These are phyloP conservation scores for Nematocida homosporus DNA, from an alignment of 371 early-diverging fungal species.

Conservation along the genomic window DNA sequence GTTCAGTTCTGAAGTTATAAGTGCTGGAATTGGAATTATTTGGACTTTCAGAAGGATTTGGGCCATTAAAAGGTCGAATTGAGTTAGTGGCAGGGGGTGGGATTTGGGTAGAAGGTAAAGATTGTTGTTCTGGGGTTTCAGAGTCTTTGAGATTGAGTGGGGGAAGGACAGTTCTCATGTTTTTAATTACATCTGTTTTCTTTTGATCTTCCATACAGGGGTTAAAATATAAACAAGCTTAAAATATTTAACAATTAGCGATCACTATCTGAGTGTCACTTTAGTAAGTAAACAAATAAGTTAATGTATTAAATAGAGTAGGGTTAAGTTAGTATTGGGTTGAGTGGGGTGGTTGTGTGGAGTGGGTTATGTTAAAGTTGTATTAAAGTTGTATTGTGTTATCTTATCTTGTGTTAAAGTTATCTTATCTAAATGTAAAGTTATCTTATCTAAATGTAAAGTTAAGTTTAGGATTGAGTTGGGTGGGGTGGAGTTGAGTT, in stretches of 20 bases:
- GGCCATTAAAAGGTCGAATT: neutral
- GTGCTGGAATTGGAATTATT: neutral
- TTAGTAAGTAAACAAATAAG: no score
- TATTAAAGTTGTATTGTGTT: no score
- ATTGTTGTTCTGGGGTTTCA: conserved; percentile 9
- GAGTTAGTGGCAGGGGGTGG: neutral
- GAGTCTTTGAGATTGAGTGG: conserved; percentile 26
- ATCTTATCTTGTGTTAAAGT: no score
- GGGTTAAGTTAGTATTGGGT: no score
- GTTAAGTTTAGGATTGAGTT: no score
- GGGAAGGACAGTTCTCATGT: conserved; percentile 52
- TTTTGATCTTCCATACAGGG: conserved; percentile 61
- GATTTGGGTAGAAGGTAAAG: neutral
- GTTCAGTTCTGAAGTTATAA: neutral
- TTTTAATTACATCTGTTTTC: conserved; percentile 60
- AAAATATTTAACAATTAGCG: conserved; percentile 48
- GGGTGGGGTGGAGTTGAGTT: no score
- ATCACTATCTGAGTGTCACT: neutral
- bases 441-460: no score
- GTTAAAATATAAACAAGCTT: conserved; percentile 60
- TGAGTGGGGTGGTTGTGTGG: no score
- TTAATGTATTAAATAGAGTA: no score
- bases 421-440: no score
- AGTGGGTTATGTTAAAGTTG: no score
- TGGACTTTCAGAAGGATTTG: neutral